Evolutionary conservation across 495 filamentous ascomycete genomes (phyloP).

Genomic region (Penicillium waksmanii): DNA sequence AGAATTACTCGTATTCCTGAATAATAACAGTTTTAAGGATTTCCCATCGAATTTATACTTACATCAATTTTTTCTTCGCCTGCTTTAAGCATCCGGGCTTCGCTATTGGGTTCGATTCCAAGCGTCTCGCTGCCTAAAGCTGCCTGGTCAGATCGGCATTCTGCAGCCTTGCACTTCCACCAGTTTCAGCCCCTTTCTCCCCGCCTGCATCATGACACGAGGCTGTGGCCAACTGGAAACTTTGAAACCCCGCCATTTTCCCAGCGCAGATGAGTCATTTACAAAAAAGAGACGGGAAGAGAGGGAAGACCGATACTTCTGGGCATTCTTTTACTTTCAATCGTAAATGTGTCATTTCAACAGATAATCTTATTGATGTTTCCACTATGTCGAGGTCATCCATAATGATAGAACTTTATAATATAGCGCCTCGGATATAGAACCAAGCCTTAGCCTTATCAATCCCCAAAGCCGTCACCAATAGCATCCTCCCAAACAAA

Average conservation of each 20-base stretch:
- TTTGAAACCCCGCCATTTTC: not conserved
- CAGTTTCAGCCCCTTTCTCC: not conserved
- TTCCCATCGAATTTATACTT: too few relatives aligned
- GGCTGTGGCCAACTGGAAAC: not conserved
- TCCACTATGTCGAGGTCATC: not conserved
- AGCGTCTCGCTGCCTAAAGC: not conserved
- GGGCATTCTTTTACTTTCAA: not conserved
- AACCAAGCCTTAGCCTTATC: conserved; percentile 52
- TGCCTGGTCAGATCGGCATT: not conserved
- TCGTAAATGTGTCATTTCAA: not conserved
- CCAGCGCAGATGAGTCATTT: not conserved
- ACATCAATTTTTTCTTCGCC: not conserved
- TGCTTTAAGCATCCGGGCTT: not conserved
- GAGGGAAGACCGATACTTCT: not conserved
- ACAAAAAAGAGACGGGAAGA: not conserved
- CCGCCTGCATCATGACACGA: not conserved
- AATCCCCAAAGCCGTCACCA: conserved; percentile 46
- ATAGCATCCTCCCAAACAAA: conserved; percentile 47
- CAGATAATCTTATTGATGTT: not conserved
- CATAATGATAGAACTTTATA: conserved; percentile 20
- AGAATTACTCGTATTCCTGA: not conserved
- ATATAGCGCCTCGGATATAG: conserved; percentile 28
- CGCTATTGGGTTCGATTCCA: not conserved
- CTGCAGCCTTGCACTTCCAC: not conserved
- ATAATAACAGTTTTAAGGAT: too few relatives aligned